A percentile compares a stretch with the other conserved stretches of the same genome.
These are phyloP conservation scores for Zasmidium angulare DNA, from an alignment of 2,329 filamentous ascomycete species.

Conservation along the genomic window DNA sequence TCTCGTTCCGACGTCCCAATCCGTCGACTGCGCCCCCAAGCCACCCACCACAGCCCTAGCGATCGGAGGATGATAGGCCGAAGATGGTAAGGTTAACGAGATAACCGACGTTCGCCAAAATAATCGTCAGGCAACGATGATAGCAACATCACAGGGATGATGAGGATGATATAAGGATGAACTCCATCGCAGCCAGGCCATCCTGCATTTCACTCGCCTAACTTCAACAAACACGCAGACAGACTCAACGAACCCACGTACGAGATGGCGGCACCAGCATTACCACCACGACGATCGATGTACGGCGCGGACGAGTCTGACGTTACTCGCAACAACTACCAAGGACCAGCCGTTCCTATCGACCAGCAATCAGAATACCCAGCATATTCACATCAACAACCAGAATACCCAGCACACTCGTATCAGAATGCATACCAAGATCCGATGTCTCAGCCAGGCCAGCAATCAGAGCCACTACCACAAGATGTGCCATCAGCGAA, in stretches of 20 bases:
- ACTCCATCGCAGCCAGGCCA: too few species aligned
- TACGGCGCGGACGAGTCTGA: neutral
- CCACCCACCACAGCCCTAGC: neutral
- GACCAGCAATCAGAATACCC: neutral
- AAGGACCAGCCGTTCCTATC: neutral
- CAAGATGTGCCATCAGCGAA: neutral
- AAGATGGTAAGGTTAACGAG: neutral
- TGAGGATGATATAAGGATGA: neutral
- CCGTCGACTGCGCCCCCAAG: neutral
- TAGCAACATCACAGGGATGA: too few species aligned
- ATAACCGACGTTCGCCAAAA: too few species aligned
- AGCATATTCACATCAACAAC: neutral
- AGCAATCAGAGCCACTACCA: neutral
- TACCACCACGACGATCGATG: neutral
- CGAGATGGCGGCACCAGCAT: too few species aligned
- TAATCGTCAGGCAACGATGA: too few species aligned
- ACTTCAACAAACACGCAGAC: too few species aligned
- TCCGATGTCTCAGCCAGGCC: neutral
- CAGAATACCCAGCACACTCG: too few species aligned
- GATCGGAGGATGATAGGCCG: neutral
- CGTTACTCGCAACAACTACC: neutral
- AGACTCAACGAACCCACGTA: too few species aligned
- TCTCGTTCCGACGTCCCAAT: neutral
- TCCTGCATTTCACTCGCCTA: too few species aligned
- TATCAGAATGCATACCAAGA: too few species aligned